A percentile compares a stretch with the other conserved stretches of the same genome.
Evolutionary conservation across 1,284 basidiomycete genomes (phyloP).

Genomic region (Macrocystidia cucumis): DNA sequence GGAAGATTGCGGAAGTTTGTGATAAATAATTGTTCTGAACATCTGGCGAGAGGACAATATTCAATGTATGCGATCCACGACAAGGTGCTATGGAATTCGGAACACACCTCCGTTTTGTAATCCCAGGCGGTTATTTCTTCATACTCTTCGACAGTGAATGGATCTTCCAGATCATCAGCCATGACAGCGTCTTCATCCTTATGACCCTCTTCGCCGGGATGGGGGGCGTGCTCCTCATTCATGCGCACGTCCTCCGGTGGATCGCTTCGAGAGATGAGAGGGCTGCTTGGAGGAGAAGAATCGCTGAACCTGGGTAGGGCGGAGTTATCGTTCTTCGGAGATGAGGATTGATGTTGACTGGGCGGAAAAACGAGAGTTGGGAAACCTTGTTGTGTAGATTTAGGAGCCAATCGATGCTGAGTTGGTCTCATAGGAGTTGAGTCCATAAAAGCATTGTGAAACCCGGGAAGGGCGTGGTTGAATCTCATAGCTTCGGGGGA

Average conservation of each 20-base stretch:
- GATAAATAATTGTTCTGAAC: conserved; percentile 49
- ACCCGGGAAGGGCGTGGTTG: conserved; percentile 33
- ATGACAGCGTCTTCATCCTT: conserved; percentile 5
- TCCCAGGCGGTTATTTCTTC: conserved; percentile 30
- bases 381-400: not conserved
- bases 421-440: conserved; percentile 24
- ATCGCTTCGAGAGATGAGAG: conserved; percentile 6
- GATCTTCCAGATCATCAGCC: conserved; percentile 16
- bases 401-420: conserved; percentile 9
- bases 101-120: conserved; percentile 52
- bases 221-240: conserved; percentile 2
- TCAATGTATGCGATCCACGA: conserved; percentile 3
- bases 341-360: too few species aligned
- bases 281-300: conserved; percentile 11
- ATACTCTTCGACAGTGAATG: conserved; percentile 19
- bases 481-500: conserved; percentile 23
- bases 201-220: not conserved
- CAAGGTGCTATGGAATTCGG: conserved; percentile 3
- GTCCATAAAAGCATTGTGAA: conserved; percentile 38
- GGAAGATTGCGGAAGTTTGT: conserved; percentile 30
- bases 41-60: conserved; percentile 36
- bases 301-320: too few species aligned
- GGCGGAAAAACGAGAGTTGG: conserved; percentile 1
- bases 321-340: too few species aligned
- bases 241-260: conserved; percentile 7